Evolutionary conservation across 805 yeast species (phyloP).

Genomic region (Lipomyces orientalis): DNA sequence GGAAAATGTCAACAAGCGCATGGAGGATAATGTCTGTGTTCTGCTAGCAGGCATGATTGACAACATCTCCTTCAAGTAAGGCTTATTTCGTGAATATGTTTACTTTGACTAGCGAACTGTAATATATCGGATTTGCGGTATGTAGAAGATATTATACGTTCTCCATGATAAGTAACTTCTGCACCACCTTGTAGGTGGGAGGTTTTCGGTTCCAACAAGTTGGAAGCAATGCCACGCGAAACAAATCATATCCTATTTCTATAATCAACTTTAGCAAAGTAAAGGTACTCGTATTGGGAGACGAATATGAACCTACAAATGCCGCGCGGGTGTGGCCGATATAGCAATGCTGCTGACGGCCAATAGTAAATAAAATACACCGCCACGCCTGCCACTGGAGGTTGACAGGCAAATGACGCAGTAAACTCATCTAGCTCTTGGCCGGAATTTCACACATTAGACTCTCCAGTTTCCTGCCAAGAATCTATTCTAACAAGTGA

Average conservation of each 20-base stretch:
- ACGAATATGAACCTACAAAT: no score
- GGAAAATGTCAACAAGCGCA: constrained; percentile 81
- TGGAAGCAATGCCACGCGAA: no score
- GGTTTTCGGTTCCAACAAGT: no score
- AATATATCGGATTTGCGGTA: background rate
- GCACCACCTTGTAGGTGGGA: no score
- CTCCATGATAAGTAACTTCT: background rate
- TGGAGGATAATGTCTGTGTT: constrained; percentile 90
- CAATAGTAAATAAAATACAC: background rate
- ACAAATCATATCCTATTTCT: no score
- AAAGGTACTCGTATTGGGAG: no score
- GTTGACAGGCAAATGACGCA: background rate
- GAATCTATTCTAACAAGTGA: background rate
- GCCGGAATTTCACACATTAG: background rate
- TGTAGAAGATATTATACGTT: background rate
- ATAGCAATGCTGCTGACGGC: no score
- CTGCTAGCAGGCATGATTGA: constrained; percentile 88
- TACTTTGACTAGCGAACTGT: background rate
- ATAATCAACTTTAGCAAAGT: no score
- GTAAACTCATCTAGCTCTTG: background rate
- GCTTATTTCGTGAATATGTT: background rate
- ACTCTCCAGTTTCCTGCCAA: background rate
- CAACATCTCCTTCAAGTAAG: constrained; percentile 79
- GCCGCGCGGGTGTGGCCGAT: no score
- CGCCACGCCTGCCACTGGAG: background rate